A percentile compares a stretch with the other conserved stretches of the same genome.
Evolutionary conservation across 345 rosid genomes (phyloP).

Genomic region (Erucastrum elatum): DNA sequence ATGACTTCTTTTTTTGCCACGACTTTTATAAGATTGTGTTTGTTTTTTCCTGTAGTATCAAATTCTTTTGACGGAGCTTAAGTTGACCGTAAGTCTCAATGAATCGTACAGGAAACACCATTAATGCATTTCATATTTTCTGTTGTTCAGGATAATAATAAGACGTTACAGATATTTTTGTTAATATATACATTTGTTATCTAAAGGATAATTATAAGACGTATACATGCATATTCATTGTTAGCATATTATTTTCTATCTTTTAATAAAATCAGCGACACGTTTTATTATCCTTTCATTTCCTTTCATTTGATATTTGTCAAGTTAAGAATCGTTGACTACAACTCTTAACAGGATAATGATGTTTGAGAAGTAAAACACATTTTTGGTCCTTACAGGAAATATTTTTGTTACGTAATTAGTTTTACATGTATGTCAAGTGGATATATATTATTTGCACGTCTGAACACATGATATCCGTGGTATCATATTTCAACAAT

Average conservation of each 20-base stretch:
- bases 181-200: background rate
- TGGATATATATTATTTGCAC: constrained; percentile 19
- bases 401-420: constrained; percentile 24
- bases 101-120: background rate
- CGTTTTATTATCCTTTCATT: constrained; percentile 6
- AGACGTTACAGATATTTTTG: constrained; percentile 3
- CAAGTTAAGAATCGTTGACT: constrained; percentile 16
- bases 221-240: background rate
- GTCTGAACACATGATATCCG: constrained; percentile 14
- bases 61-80: background rate
- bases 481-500: constrained; percentile 15
- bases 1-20: constrained; percentile 5
- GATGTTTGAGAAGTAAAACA: constrained; percentile 27
- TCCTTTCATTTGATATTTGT: background rate
- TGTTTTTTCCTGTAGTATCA: background rate
- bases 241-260: background rate
- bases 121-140: background rate
- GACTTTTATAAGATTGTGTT: background rate
- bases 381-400: constrained; percentile 16
- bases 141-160: background rate
- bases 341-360: constrained; percentile 23
- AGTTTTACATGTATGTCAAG: constrained; percentile 11
- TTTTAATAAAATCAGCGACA: background rate
- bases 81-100: constrained; percentile 18
- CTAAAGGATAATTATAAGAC: background rate